Base-by-base conservation (phyloP, 352 stramenopile species). In the Phytophthora cactorum region DNA sequence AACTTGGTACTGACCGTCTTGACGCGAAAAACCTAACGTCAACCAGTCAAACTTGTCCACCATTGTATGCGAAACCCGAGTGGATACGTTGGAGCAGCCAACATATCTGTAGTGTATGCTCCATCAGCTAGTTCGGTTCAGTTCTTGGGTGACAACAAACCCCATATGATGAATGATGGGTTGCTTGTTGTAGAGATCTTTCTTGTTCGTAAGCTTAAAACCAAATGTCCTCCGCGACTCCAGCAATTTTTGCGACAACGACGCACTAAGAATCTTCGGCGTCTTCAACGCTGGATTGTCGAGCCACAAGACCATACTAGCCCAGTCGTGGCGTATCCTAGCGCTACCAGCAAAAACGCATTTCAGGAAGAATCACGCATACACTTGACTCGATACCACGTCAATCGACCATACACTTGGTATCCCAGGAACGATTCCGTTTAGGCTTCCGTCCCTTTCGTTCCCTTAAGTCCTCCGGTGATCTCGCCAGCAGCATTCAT, bases 391-490 rank as follows among this genome's bases (percentile, higher is more conserved):
- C 14, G 46, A 31, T 66, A 49, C 56, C 52, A 62, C 11, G 10
- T 31, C 0, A 51, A 29, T 50, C 56, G 50, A 3, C 51, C 52
- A 17, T 72, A 72, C 3, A 66, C 45, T 59, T 72, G 64, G 15
- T 56, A 63, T 0, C 56, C 64, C 9, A 39, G 34, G 12, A 9
- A 9, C 4, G 1, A 10, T 39, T 39, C 34, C 34, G 7, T 39
- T 0, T 7, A 39, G 1, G 11, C 34, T 0, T 53, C 57, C 4
- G 15, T 27, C 5, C 15, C 1, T 14, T 49, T 46, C 0, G 49
- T 57, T 39, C 6, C 0, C 8, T 39, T 39, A 9, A 39, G 34
- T 12, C 34, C 34, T 39, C 34, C 34, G 34, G 7, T 39, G 9
- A 39, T 12, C 8, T 39, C 29, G 2, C n/a, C n/a, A n/a, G n/a